Evolutionary conservation across 2,329 filamentous ascomycete species (phyloP), one percentile per base, ranked within the genome.

Genomic region (Thelonectria discophora): DNA sequence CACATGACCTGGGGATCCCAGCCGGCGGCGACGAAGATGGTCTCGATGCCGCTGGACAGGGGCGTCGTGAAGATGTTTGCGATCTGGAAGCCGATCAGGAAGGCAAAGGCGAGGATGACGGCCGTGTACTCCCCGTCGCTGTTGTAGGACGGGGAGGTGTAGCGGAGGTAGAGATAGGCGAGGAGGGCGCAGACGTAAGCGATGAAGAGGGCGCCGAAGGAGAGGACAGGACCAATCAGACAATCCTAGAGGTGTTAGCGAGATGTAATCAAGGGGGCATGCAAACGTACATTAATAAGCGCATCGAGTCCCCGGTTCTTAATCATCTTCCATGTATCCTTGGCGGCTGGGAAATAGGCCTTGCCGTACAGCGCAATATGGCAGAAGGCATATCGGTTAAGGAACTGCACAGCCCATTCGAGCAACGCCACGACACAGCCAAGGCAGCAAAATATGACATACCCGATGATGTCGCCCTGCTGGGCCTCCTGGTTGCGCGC

Each of bases 281-380:
- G 4, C 0, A 1, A 9, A 66, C 78, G 71, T 69, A 80, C 79
- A 72, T 97, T 97, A 70, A 97, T 85, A 2, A 98, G 85, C 0
- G 92, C 93, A 70, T 97, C 94, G 62, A 97, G 89, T 27, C 94
- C 94, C 32, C 94, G 91, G 72, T 96, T 88, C 75, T 93, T 94
- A 81, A 97, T 94, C 90, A 97, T 92, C 60, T 73, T 87, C 92
- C 93, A 97, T 0, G 93, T 97, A 69, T 92, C 92, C 78, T 96
- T 97, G 37, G 94, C 93, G 0, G 93, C 91, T 1, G 88, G 83
- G 56, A 97, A 85, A 74, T 97, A 98, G 1, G 90, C 80, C 76
- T 96, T 96, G 17, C 94, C 94, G 74, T 97, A 97, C 0, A 97
- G 82, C 0, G 94, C 93, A 72, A 98, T 97, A 74, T 97, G 93